Evolutionary conservation across 805 yeast species (phyloP).

Genomic region (Yarrowia yakushimensis): DNA sequence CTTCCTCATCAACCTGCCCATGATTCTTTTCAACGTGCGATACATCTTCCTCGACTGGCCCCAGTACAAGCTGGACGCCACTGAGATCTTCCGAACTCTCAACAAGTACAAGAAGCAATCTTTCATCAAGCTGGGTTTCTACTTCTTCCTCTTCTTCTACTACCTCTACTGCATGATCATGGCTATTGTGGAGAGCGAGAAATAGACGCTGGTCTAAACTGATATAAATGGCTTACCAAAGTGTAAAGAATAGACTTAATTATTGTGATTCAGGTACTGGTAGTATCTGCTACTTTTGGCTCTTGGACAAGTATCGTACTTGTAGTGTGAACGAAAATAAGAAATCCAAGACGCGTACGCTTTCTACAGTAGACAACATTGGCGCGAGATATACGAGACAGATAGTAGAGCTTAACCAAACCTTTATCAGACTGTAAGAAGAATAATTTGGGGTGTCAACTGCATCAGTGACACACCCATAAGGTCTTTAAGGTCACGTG

Average conservation of each 20-base stretch:
- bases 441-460: no score
- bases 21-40: conserved; percentile 76
- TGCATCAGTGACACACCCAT: no score
- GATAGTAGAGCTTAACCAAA: no score
- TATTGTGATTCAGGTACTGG: not conserved
- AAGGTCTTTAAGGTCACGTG: no score
- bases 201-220: not conserved
- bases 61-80: conserved; percentile 87
- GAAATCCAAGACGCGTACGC: no score
- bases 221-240: not conserved
- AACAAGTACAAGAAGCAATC: conserved; percentile 88
- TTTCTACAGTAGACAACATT: no score
- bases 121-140: conserved; percentile 85
- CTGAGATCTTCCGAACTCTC: conserved; percentile 94
- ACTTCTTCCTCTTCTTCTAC: conserved; percentile 87
- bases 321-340: no score
- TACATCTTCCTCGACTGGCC: conserved; percentile 60
- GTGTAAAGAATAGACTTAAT: conserved; percentile 12
- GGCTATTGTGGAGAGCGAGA: conserved; percentile 74
- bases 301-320: no score
- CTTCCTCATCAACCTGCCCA: conserved; percentile 78
- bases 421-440: no score
- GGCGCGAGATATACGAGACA: no score
- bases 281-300: no score
- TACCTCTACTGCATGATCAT: conserved; percentile 94